A percentile compares a stretch with the other conserved stretches of the same genome.
These are phyloP conservation scores for Phaeotremella skinneri DNA, from an alignment of 768 basidiomycete genomes.

Conservation along the genomic window DNA sequence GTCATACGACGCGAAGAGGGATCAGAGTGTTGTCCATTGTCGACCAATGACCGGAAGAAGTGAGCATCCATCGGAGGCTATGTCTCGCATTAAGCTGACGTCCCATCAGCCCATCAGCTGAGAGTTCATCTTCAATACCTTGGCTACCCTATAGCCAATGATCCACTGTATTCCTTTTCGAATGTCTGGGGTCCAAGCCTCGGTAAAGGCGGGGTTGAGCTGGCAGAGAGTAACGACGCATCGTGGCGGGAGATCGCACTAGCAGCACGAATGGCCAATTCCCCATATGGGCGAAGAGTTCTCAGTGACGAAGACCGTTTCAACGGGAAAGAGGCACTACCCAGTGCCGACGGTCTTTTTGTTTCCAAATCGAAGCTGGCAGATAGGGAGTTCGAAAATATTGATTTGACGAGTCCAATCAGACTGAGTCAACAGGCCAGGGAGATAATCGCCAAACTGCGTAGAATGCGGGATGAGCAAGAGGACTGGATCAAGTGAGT, in stretches of 20 bases:
- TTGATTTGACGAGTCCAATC: slow-evolving; percentile 49
- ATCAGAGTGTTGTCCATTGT: slow-evolving; percentile 85
- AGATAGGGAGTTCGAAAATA: slow-evolving; percentile 36
- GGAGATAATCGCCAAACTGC: slow-evolving; percentile 48
- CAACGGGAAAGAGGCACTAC: slow-evolving; percentile 47
- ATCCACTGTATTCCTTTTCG: slow-evolving; percentile 79
- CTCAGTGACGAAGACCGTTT: slow-evolving; percentile 25
- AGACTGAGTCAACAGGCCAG: slow-evolving; percentile 50
- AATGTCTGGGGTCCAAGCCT: slow-evolving; percentile 63
- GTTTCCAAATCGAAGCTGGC: not conserved
- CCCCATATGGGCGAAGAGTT: slow-evolving; percentile 4
- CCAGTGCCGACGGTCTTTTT: slow-evolving; percentile 2
- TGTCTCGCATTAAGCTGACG: not conserved
- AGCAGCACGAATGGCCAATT: not conserved
- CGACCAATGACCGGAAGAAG: slow-evolving; percentile 88
- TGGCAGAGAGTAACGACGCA: slow-evolving; percentile 44
- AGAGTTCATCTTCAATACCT: slow-evolving; percentile 94
- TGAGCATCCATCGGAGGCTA: slow-evolving; percentile 54
- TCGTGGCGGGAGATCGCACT: slow-evolving; percentile 7
- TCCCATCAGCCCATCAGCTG: slow-evolving; percentile 80
- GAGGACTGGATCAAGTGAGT: slow-evolving; percentile 53
- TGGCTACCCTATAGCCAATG: slow-evolving; percentile 90
- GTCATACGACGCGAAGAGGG: slow-evolving; percentile 71
- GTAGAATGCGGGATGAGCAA: slow-evolving; percentile 49
- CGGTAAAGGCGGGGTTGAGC: slow-evolving; percentile 78